Evolutionary conservation across 208 protist species (phyloP), one percentile per base, ranked within the genome.

Genomic region (Acanthamoeba sp.): DNA sequence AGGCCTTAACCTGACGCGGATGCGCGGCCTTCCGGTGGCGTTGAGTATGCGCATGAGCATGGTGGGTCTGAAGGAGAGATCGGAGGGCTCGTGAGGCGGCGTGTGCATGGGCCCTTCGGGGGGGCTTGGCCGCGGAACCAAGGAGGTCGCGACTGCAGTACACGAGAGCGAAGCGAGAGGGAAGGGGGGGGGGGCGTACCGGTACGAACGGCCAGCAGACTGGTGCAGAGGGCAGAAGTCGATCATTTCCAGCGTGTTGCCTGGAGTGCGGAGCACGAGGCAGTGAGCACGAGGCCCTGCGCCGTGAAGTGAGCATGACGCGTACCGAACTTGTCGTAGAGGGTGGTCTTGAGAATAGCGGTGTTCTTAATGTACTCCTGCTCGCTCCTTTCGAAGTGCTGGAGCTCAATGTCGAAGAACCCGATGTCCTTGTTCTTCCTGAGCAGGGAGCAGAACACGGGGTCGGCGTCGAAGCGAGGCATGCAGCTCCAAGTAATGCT

Each of bases 391-490:
- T 57, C 94, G 93, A 96, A 96, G 55, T 96, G 85, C 50, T 96
- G 93, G 18, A 97, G 32, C 16, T 95, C 50, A 16, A 97, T 96
- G 90, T 97, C 96, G 73, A 94, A 97, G 84, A 97, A 97, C 42
- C 96, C 96, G 82, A 93, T 96, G 59, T 96, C 73, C 38, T 94
- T 91, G 57, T 89, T 89, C 80, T 91, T 73, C 48, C 95, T 93
- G 38, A 97, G 84, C 4, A 97, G 82, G 10, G 80, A 93, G 55
- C 96, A 97, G 93, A 97, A 97, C 24, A 97, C 94, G 57, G 96
- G 96, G 96, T 97, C 96, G 4, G 91, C 96, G 95, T 97, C 96
- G 55, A 97, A 97, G 59, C 95, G 78, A 7, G 96, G 96, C 59
- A 96, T 94, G 84, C 96, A 97, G 45, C 80, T 95, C 93, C 93